Base-by-base conservation (phyloP, 1,284 basidiomycete species). In the Ustilago crameri region DNA sequence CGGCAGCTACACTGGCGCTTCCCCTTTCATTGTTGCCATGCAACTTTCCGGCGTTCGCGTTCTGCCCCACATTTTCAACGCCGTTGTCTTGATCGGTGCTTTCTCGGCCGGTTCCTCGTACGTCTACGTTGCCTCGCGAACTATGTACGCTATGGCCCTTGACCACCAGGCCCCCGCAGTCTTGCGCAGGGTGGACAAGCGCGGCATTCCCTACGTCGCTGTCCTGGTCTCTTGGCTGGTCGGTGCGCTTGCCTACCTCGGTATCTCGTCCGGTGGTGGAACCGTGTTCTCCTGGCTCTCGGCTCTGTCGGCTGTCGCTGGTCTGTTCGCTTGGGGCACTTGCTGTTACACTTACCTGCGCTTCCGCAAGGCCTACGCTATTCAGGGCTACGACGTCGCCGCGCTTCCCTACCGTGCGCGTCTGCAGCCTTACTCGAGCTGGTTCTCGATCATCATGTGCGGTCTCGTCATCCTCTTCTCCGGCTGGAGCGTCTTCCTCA, bases 71-170 rank as follows among this genome's bases (percentile, higher is more conserved):
- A 66, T 81, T 46, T 92, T 94, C 84, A 95, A 95, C 82, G 93
- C 93, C 30, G 85, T 86, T 42, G 84, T 92, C 34, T 86, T 92
- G 58, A 88, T 90, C 24, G 91, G 91, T 1, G 93, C 93, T 1
- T 91, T 91, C 88, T 93, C 91, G 7, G 92, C 93, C 5, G 91
- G 91, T 2, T 91, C 89, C 37, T 91, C 90, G 70, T 90, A 93
- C 77, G 82, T 95, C 51, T 95, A 92, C 84, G 90, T 90, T 2
- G 89, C 89, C 15, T 93, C 91, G 10, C 90, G 93, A 77, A 91
- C 70, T 72, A 72, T 75, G 49, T 91, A 94, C 82, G 91, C 91
- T 38, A 86, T 96, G 57, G 89, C 93, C 15, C 82, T 87, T 5
- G 86, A 89, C 18, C 89, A 90, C 0, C 91, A 92, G 75, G 93